Base-by-base conservation (phyloP, 345 rosid species). In the Pistacia vera region DNA sequence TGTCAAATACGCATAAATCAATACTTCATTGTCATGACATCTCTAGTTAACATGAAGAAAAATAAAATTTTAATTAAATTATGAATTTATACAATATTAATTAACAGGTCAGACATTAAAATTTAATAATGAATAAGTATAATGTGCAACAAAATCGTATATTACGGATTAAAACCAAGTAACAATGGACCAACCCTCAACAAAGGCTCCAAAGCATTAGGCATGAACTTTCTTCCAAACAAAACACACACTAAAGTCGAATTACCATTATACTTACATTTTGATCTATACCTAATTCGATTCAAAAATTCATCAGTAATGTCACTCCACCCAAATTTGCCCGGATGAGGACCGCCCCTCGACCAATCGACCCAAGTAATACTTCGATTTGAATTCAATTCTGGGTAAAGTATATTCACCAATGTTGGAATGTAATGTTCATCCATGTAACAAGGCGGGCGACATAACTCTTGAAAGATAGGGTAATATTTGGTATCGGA, bases 341-440 rank as follows among this genome's bases (percentile, higher is more conserved):
- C 71, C 0, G 97, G 97, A 76, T 93, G 96, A 2, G 97, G 82
- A 10, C 96, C 96, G 2, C 44, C 80, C 11, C 73, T 84, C 0
- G 94, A 84, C 96, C 96, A 93, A 79, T 91, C 91, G 0, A 88
- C 96, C 91, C 93, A 90, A 1, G 94, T 90, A 63, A 88, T 22
- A 18, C 86, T 86, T 75, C 94, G 69, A 49, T 93, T 91, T 0
- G 94, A 77, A 49, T 77, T 82, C 71, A 64, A 10, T 4, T 82
- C 80, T 1, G 84, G 76, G 57, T 79, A 72, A 1, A 78, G 63
- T 70, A 90, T 79, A 68, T 83, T 80, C 54, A 88, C 86, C 0
- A 88, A 61, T 0, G 97, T 93, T 1, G 97, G 93, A 35, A 91
- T 73, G 11, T 91, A 93, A 57, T 93, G 97, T 48, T 93, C 98